phyloP scores from a whole-genome alignment of 2,329 filamentous ascomycete species.

The Byssochlamys sp. region DNA sequence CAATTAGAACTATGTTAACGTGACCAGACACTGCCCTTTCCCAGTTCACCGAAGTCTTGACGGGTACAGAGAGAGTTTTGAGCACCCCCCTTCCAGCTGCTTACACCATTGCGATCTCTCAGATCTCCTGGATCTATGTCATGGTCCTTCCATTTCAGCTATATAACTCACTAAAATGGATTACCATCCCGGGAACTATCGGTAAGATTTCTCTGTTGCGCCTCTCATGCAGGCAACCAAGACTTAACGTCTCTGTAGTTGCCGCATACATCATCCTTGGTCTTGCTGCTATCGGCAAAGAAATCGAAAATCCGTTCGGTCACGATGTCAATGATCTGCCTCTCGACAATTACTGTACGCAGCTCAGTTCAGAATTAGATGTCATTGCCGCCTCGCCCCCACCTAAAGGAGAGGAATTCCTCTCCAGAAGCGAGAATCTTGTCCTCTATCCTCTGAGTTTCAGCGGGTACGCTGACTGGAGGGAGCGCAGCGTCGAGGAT shows the following conservation, averaged over 20 bases:
- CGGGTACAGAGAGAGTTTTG: constrained; percentile 65
- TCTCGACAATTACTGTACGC: constrained; percentile 65
- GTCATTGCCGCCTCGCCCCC: constrained; percentile 54
- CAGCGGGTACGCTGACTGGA: constrained; percentile 42
- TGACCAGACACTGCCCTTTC: constrained; percentile 48
- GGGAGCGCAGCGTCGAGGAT: constrained; percentile 37
- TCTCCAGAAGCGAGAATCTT: constrained; percentile 24
- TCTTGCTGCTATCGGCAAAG: constrained; percentile 63
- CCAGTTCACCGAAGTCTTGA: constrained; percentile 61
- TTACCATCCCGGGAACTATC: constrained; percentile 68
- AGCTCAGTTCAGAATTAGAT: constrained; percentile 65
- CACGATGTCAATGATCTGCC: constrained; percentile 74
- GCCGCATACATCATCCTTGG: constrained; percentile 77
- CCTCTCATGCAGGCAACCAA: neutral
- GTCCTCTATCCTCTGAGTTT: constrained; percentile 33
- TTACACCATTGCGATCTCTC: constrained; percentile 73
- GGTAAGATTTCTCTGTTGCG: constrained; percentile 18
- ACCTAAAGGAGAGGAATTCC: constrained; percentile 44
- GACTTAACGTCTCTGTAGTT: constrained; percentile 15
- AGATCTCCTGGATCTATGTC: constrained; percentile 80
- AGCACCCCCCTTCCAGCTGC: constrained; percentile 74
- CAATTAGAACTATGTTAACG: constrained; percentile 3
- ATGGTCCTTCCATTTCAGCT: constrained; percentile 75
- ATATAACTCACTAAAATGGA: constrained; percentile 53
- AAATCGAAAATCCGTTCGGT: constrained; percentile 80